A percentile compares a stretch with the other conserved stretches of the same genome.
These are phyloP conservation scores for Trichoderma reesei DNA, from an alignment of 495 filamentous ascomycete genomes.

Conservation along the genomic window DNA sequence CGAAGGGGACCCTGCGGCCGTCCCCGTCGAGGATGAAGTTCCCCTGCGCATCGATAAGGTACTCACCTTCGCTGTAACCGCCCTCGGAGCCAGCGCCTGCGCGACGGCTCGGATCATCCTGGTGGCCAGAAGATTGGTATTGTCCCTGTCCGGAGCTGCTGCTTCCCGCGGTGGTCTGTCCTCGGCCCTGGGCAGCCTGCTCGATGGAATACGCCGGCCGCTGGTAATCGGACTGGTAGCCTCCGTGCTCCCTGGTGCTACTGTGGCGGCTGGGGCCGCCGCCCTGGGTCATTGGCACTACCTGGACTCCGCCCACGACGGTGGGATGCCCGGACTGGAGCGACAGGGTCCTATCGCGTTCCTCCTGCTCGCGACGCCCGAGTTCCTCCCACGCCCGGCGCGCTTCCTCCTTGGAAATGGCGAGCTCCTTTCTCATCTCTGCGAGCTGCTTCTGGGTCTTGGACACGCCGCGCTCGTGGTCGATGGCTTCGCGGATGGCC, in stretches of 20 bases:
- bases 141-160: slow-evolving; percentile 14
- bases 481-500: slow-evolving; percentile 50
- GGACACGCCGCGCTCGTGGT: slow-evolving; percentile 53
- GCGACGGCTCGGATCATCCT: slow-evolving; percentile 12
- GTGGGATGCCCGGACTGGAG: slow-evolving; percentile 83
- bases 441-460: slow-evolving; percentile 64
- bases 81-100: slow-evolving; percentile 39
- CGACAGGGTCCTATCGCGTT: slow-evolving; percentile 79
- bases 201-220: slow-evolving; percentile 21
- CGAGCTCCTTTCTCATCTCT: slow-evolving; percentile 83
- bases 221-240: slow-evolving; percentile 23
- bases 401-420: slow-evolving; percentile 94
- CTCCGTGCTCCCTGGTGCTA: slow-evolving; percentile 34
- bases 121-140: slow-evolving; percentile 8
- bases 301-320: slow-evolving; percentile 84
- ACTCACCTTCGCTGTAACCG: slow-evolving; percentile 49
- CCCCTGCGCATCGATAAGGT: slow-evolving; percentile 41
- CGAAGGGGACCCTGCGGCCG: slow-evolving; percentile 37
- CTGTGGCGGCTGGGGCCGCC: slow-evolving; percentile 58
- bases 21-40: slow-evolving; percentile 36
- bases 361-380: slow-evolving; percentile 85
- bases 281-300: slow-evolving; percentile 79
- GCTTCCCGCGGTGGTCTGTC: slow-evolving; percentile 21
- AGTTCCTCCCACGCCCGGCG: slow-evolving; percentile 95
- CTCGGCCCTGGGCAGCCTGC: not conserved